phyloP scores from a whole-genome alignment of 169 alveolate species.

The Babesia bovis region DNA sequence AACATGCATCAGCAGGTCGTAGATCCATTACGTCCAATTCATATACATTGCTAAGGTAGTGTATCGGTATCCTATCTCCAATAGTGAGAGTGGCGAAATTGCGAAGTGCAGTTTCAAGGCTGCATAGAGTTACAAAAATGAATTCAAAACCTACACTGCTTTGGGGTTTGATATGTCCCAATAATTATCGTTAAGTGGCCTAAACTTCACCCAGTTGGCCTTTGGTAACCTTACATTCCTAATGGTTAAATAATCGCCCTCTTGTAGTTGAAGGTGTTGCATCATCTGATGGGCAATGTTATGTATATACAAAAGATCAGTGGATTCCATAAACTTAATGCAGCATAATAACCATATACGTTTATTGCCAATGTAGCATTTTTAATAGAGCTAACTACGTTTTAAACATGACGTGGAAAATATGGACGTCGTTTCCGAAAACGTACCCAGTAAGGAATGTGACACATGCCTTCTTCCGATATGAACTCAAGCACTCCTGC shows the following conservation, averaged over 20 bases:
- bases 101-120: conserved; percentile 88
- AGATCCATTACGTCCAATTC: conserved; percentile 87
- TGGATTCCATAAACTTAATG: too few relatives aligned
- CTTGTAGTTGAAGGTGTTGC: conserved; percentile 85
- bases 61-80: conserved; percentile 90
- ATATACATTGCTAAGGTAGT: conserved; percentile 85
- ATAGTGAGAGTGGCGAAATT: conserved; percentile 88
- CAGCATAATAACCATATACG: too few relatives aligned
- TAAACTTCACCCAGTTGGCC: conserved; percentile 88
- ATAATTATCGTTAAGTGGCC: conserved; percentile 90
- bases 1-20: conserved; percentile 89
- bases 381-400: too few relatives aligned
- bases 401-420: too few relatives aligned
- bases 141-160: conserved; percentile 80
- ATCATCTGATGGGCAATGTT: too few relatives aligned
- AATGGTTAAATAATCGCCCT: conserved; percentile 86
- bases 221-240: conserved; percentile 84
- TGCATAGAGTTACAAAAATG: neutral
- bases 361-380: too few relatives aligned
- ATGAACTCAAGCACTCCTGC: conserved; percentile 93
- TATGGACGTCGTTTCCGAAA: too few relatives aligned
- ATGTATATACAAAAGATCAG: too few relatives aligned
- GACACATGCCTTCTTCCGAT: conserved; percentile 93
- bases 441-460: conserved; percentile 90
- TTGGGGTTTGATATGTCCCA: conserved; percentile 93